A percentile compares a stretch with the other conserved stretches of the same genome.
phyloP scores from a whole-genome alignment of 805 yeast species.

The Blastobotrys americana region DNA sequence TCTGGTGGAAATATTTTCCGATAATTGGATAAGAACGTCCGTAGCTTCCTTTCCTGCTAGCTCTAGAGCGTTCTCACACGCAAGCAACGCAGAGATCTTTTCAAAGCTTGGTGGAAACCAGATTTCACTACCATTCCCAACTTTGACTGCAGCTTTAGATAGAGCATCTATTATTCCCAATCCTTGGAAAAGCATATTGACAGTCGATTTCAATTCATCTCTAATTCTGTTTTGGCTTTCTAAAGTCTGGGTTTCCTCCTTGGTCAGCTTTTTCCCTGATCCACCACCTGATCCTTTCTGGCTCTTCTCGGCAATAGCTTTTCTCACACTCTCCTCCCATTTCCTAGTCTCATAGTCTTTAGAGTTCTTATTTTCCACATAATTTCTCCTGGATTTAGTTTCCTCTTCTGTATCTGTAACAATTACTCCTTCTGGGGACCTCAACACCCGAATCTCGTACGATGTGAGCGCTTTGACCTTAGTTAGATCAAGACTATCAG shows the following conservation, averaged over 20 bases:
- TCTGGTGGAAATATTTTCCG: constrained; percentile 46
- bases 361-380: constrained; percentile 56
- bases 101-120: constrained; percentile 71
- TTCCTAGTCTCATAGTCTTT: constrained; percentile 78
- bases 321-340: constrained; percentile 84
- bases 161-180: constrained; percentile 48
- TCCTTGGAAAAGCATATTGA: constrained; percentile 40
- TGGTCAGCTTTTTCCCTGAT: constrained; percentile 49
- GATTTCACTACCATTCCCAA: constrained; percentile 53
- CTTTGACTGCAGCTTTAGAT: constrained; percentile 39
- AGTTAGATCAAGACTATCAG: constrained; percentile 36
- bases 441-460: constrained; percentile 56
- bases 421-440: constrained; percentile 58
- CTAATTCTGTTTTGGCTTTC: constrained; percentile 56
- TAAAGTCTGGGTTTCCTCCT: constrained; percentile 73
- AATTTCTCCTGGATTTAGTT: constrained; percentile 33
- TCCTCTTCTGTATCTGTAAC: constrained; percentile 38
- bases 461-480: constrained; percentile 38
- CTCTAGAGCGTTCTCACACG: constrained; percentile 26
- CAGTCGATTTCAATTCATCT: constrained; percentile 34
- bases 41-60: constrained; percentile 32
- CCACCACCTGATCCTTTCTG: constrained; percentile 12
- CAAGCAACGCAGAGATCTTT: constrained; percentile 39
- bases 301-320: constrained; percentile 55
- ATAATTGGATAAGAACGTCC: constrained; percentile 46